Conservation (phyloP, 2,329 filamentous ascomycete genomes). For the Lecanicillium sp. region DNA sequence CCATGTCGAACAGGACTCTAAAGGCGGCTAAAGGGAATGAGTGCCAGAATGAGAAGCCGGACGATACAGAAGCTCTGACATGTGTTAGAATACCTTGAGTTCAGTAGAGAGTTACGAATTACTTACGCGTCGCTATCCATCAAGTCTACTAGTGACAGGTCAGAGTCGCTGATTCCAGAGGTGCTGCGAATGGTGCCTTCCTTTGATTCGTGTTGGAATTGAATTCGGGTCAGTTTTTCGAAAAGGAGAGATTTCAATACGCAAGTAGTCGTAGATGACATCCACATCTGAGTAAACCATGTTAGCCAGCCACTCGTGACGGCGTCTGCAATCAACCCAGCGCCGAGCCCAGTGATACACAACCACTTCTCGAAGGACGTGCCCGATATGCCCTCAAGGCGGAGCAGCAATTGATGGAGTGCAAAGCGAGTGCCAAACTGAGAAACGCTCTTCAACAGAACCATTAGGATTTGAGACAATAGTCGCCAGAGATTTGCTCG, state of each 20-base stretch:
- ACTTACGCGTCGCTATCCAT: conserved; percentile 5
- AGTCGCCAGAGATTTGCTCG: neutral
- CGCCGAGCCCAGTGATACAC: conserved; percentile 38
- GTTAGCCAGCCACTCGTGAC: conserved; percentile 14
- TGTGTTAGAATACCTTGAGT: neutral
- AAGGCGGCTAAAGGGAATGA: conserved; percentile 5
- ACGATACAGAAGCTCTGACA: neutral
- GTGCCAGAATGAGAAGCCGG: conserved; percentile 1
- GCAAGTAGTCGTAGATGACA: neutral
- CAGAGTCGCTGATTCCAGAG: neutral
- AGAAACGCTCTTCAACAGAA: conserved; percentile 1
- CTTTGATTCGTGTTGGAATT: neutral
- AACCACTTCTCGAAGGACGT: conserved; percentile 32
- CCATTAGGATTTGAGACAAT: conserved; percentile 2
- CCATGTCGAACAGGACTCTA: conserved; percentile 7
- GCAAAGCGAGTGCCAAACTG: conserved; percentile 3
- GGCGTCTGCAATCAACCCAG: conserved; percentile 46
- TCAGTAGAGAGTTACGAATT: neutral
- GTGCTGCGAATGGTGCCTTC: neutral
- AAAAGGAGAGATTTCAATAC: conserved; percentile 8
- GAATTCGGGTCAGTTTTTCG: conserved; percentile 5
- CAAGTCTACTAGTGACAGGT: conserved; percentile 2
- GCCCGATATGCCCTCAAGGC: conserved; percentile 17
- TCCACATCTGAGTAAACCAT: conserved; percentile 2
- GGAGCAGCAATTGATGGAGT: conserved; percentile 2